Evolutionary conservation across 2,329 filamentous ascomycete species (phyloP), one percentile per base, ranked within the genome.

Genomic region (Ceratocystis destructans): DNA sequence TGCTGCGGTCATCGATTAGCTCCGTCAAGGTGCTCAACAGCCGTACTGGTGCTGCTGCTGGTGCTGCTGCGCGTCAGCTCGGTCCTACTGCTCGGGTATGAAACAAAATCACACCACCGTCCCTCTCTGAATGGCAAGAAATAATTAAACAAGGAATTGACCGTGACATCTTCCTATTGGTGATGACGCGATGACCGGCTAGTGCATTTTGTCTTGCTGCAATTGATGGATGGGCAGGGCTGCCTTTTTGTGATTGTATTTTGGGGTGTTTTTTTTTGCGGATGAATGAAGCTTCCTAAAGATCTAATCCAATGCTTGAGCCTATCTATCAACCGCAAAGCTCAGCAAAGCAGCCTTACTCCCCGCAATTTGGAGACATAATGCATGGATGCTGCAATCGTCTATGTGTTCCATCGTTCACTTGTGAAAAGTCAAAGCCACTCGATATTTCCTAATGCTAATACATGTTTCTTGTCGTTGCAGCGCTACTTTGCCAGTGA

Each of bases 1-100:
- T 87, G 84, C 81, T 87, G 82, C 84, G 84, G 79, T 83, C 82
- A 76, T 86, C 84, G 76, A 78, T 87, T 79, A 83, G 80, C 79
- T 84, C 84, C 75, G 81, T 81, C 74, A 83, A 79, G 79, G 78
- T 80, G 73, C 76, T 85, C 75, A 78, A 65, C 53, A 65, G 64
- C 64, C 55, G 64, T 55, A 55, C 53, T 61, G 64, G 53, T 61
- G 72, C 77, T 74, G 77, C 80, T 72, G 76, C 78, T 73, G 77
- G 77, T 71, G 76, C 77, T 75, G 66, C 57, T 63, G 64, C 33
- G 59, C 66, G 48, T 41, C 66, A 68, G 63, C 57, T 68, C 10
- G 55, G 66, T n/a, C 50, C 66, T 59, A 61, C 64, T 64, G 46
- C 62, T n/a, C 57, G 59, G 41, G 66, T 68, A 68, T 33, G 66